Evolutionary conservation across 179 eudicot species (phyloP).

Genomic region (Sideroxylon spinosum): DNA sequence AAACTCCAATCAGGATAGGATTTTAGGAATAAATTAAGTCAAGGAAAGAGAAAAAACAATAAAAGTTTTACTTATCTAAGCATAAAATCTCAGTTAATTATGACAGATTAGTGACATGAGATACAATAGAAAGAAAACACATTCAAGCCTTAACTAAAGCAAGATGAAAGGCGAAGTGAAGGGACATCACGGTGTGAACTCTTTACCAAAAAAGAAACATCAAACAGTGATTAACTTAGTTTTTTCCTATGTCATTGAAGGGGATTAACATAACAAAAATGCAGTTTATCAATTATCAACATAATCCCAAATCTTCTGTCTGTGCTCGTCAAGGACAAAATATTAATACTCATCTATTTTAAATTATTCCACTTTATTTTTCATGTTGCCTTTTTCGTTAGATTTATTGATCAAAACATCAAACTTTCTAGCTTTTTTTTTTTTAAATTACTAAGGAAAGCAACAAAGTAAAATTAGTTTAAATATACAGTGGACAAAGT

Average conservation of each 20-base stretch:
- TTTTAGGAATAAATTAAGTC: no score
- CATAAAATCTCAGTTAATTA: background rate
- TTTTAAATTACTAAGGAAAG: no score
- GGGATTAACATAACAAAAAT: background rate
- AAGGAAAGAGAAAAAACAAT: background rate
- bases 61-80: background rate
- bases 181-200: constrained; percentile 94
- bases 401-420: no score
- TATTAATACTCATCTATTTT: no score
- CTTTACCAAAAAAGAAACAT: constrained; percentile 45
- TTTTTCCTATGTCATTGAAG: background rate
- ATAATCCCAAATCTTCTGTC: background rate
- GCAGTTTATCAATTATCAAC: background rate
- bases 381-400: no score
- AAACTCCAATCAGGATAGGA: no score
- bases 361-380: no score
- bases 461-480: no score
- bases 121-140: background rate
- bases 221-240: background rate
- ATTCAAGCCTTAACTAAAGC: constrained; percentile 57
- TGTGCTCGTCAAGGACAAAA: no score
- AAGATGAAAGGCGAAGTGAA: constrained; percentile 67
- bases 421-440: no score
- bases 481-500: no score
- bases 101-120: background rate